Base-by-base conservation (phyloP, 2,329 filamentous ascomycete species). In the Pyrenophora teres region DNA sequence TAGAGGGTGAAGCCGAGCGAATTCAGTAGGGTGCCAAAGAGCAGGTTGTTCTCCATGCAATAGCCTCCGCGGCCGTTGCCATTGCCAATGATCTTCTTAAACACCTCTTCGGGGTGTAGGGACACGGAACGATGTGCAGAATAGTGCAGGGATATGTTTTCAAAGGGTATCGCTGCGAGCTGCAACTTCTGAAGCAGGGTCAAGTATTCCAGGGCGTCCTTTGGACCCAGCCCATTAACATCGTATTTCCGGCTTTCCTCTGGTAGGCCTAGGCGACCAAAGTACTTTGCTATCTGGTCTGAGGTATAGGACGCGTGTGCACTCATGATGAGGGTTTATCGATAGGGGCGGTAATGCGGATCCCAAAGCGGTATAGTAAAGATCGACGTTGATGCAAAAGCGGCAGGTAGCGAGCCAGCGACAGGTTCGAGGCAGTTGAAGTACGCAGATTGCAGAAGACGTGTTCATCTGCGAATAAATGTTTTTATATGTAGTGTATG, bases 1-100 rank as follows among this genome's bases (percentile, higher is more conserved):
- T 72, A 74, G 13, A 78, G 52, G 18, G 67, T 67, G 57, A 78
- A 85, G 0, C 82, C 82, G 31, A 86, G 61, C 0, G 76, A 80
- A 36, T 76, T 72, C 39, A 86, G 63, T 10, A 85, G 70, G 3
- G 75, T 77, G 6, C 75, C 77, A 52, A 86, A 80, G 27, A 86
- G 69, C 3, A 71, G 68, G 39, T 83, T 84, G 56, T 80, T 83
- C 67, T 86, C 83, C 81, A 86, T 84, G 63, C 83, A 86, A 54
- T 85, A 84, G 1, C 83, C 83, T 21, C 83, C 83, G 27, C 81
- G 68, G 4, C 76, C 75, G 40, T 71, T 72, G 33, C 78, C 68
- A 39, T 74, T 73, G 1, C 81, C 77, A 30, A 86, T 74, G 40
- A 85, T 75, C 63, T 85, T 85, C 36, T 77, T 71, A 64, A 77